phyloP scores from a whole-genome alignment of 495 filamentous ascomycete species.

The Neurospora sp. region DNA sequence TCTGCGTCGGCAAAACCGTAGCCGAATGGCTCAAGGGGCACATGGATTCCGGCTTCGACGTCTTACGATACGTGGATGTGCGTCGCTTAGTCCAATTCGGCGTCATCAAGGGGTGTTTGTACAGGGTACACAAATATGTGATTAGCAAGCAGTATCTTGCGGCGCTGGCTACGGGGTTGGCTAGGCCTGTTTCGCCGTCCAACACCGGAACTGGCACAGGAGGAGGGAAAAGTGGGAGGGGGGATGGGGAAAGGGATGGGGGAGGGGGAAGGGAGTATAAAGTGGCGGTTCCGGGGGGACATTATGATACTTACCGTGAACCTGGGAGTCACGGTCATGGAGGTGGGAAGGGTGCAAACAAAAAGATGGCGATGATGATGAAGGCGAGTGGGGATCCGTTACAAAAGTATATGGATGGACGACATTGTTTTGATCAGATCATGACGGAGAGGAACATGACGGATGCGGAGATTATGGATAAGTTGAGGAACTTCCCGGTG shows the following conservation, averaged over 20 bases:
- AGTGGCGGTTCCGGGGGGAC: neutral
- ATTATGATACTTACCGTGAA: neutral
- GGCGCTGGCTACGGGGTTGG: constrained; percentile 28
- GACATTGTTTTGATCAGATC: constrained; percentile 82
- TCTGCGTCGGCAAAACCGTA: constrained; percentile 67
- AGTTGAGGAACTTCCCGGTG: constrained; percentile 30
- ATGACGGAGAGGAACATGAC: constrained; percentile 63
- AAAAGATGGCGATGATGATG: neutral
- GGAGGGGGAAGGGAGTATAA: neutral
- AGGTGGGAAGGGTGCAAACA: neutral
- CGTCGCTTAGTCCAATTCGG: constrained; percentile 90
- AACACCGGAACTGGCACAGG: too few species aligned
- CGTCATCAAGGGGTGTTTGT: constrained; percentile 89
- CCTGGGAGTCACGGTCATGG: neutral
- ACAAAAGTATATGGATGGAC: constrained; percentile 65
- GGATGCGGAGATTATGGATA: constrained; percentile 46
- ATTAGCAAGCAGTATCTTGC: constrained; percentile 43
- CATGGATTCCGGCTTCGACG: constrained; percentile 41
- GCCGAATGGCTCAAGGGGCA: constrained; percentile 73
- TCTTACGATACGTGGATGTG: constrained; percentile 68
- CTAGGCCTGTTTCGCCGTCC: constrained; percentile 8
- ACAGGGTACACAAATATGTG: constrained; percentile 86
- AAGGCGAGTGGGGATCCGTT: constrained; percentile 32
- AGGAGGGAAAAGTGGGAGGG: too few species aligned
- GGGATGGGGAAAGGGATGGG: too few species aligned